Evolutionary conservation across 495 filamentous ascomycete genomes (phyloP), one percentile per base, ranked within the genome.

Genomic region (Pyrenula massariospora): DNA sequence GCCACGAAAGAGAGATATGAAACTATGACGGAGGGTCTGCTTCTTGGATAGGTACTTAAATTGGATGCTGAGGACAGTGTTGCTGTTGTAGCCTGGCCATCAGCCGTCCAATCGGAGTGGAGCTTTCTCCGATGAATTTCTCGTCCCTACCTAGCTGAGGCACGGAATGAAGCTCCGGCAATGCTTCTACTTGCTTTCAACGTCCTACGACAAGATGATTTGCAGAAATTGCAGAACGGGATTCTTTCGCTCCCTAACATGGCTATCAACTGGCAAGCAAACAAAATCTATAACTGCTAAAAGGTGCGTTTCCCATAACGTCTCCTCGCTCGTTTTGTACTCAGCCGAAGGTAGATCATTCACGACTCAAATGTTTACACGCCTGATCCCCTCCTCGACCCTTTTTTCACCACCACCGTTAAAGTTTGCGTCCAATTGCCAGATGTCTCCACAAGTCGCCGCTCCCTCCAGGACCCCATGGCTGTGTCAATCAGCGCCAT

Each of bases 401-500:
- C 50, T n/a, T n/a, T n/a, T n/a, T n/a, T n/a, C n/a, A n/a, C n/a
- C n/a, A n/a, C n/a, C n/a, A n/a, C n/a, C n/a, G n/a, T n/a, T n/a
- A n/a, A n/a, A n/a, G n/a, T n/a, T n/a, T n/a, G n/a, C n/a, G n/a
- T n/a, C n/a, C n/a, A n/a, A n/a, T n/a, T n/a, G n/a, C n/a, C 31
- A 42, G 31, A 42, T 42, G 31, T 5, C 31, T 19, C 20, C 50
- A 21, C 8, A 5, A 52, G 19, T 48, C 42, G 42, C 19, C 42
- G 10, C n/a, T 21, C 19, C 22, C 50, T 52, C 8, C 50, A 8
- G 10, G 19, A 8, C 50, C 20, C 50, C n/a, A 52, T 21, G 8
- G 10, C 19, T 52, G 8, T 24, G n/a, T 20, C 50, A 52, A 20
- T 8, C n/a, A 19, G 50, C n/a, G 8, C 50, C 67, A 0, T 77